Evolutionary conservation across 169 alveolate species (phyloP).

Genomic region (Neospora caninum): DNA sequence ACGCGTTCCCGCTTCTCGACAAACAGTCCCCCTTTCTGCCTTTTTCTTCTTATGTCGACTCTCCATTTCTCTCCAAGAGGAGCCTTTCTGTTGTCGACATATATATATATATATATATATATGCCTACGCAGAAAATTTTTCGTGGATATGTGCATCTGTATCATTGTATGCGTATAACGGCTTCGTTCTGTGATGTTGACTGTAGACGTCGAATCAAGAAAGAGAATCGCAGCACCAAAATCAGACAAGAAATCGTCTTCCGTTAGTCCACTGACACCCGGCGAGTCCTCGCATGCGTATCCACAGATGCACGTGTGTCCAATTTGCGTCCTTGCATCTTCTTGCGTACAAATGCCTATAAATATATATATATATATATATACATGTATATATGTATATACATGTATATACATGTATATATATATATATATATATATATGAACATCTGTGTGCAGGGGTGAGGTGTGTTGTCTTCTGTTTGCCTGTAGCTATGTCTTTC

Average conservation of each 20-base stretch:
- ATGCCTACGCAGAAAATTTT: background rate
- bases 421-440: background rate
- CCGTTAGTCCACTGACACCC: too few species aligned
- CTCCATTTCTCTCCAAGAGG: too few species aligned
- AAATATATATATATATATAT: background rate
- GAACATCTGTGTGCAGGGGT: background rate
- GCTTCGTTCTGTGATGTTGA: background rate
- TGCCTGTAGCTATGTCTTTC: slow-evolving; percentile 44
- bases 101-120: background rate
- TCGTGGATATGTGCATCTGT: background rate
- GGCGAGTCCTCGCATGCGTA: too few species aligned
- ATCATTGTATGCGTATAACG: background rate
- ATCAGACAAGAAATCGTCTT: too few species aligned
- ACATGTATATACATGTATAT: background rate
- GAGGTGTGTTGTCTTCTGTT: background rate
- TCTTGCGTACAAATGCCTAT: background rate
- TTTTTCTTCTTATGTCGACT: too few species aligned
- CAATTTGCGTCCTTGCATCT: too few species aligned
- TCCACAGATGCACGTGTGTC: too few species aligned
- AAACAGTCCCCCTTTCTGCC: background rate
- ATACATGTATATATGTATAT: background rate
- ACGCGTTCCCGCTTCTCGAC: background rate
- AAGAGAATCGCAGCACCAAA: too few species aligned
- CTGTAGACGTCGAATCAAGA: too few species aligned
- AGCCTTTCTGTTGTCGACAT: background rate